Percentiles rank a stretch among this genome's conserved stretches.
These are phyloP conservation scores for Cymodocea nodosa DNA, from an alignment of 116 monocot species.

Conservation along the genomic window DNA sequence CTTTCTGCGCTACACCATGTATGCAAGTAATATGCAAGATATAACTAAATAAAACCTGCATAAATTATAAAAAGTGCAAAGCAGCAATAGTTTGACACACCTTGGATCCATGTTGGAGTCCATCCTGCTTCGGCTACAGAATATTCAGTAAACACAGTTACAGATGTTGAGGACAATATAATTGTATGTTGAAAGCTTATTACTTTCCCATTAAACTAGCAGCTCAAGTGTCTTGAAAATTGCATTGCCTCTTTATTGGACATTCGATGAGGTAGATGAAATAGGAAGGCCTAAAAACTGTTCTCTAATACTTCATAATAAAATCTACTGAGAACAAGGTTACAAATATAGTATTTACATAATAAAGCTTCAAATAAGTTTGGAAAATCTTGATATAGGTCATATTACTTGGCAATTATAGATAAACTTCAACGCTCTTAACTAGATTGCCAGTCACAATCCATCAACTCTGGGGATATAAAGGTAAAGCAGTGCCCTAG, in stretches of 20 bases:
- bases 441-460: neutral
- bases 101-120: too few species aligned
- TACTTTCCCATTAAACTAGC: neutral
- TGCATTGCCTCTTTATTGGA: neutral
- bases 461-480: neutral
- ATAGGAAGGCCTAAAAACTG: neutral
- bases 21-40: too few species aligned
- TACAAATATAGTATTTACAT: neutral
- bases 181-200: too few species aligned
- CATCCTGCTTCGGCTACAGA: too few species aligned
- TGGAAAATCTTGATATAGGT: too few species aligned
- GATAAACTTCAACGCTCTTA: neutral
- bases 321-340: neutral
- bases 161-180: too few species aligned
- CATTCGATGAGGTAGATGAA: neutral
- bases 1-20: too few species aligned
- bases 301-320: neutral
- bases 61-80: too few species aligned
- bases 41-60: too few species aligned
- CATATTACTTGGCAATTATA: neutral
- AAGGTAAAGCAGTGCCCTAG: neutral
- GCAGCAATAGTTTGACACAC: too few species aligned
- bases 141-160: too few species aligned
- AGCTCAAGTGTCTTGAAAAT: neutral
- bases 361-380: too few species aligned